Conservation (phyloP, 1,139 yeast species). For the Meyerozyma sp. region DNA sequence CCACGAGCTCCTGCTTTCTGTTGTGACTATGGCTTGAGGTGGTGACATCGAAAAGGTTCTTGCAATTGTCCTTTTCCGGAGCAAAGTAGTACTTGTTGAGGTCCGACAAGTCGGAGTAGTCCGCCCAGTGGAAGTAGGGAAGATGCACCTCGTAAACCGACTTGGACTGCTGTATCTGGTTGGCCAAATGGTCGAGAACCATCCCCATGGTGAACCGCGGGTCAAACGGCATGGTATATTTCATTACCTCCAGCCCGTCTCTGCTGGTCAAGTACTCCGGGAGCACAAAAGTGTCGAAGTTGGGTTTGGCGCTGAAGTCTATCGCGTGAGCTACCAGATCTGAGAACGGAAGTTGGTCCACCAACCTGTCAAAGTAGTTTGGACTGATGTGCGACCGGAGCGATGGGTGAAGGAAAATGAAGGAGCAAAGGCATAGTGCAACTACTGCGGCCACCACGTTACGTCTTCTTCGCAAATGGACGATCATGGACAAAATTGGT, state of each 20-base stretch:
- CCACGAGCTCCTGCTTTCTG: conserved; percentile 12
- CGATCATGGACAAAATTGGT: not conserved
- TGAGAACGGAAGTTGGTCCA: not conserved
- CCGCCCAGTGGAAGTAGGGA: conserved; percentile 35
- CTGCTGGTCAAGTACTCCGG: not conserved
- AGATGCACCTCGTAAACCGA: conserved; percentile 8
- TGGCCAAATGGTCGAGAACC: conserved; percentile 16
- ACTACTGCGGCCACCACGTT: not conserved
- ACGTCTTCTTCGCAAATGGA: not conserved
- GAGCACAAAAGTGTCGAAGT: not conserved
- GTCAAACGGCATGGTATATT: conserved; percentile 15
- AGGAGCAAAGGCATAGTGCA: not conserved
- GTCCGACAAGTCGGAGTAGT: conserved; percentile 25
- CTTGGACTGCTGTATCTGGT: conserved; percentile 4
- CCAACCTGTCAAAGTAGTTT: not conserved
- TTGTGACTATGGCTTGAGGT: conserved; percentile 12
- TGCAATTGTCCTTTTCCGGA: conserved; percentile 16
- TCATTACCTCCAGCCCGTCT: not conserved
- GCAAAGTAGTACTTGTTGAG: conserved; percentile 16
- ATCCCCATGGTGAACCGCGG: conserved; percentile 29
- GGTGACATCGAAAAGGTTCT: conserved; percentile 16
- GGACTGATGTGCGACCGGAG: not conserved
- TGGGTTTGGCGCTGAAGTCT: not conserved
- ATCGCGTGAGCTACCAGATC: not conserved
- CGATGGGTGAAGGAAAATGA: not conserved